Percentiles rank a stretch among this genome's conserved stretches.
These are phyloP conservation scores for Heterobasidion occidentale DNA, from an alignment of 1,284 basidiomycete genomes.

Conservation along the genomic window DNA sequence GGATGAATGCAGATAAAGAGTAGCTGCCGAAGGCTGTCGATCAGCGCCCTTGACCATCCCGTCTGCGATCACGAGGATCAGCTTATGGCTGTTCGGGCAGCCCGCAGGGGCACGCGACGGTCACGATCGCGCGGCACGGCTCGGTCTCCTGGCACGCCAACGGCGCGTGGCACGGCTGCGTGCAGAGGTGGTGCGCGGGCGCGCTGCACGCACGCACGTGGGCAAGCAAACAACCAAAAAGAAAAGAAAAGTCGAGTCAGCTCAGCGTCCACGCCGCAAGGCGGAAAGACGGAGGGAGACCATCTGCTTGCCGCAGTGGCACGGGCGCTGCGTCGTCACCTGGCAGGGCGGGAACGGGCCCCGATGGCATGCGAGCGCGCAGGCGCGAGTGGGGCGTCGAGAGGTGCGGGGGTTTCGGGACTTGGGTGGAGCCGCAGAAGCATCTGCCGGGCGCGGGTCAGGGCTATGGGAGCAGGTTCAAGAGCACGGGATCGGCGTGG, in stretches of 20 bases:
- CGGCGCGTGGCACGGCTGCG: constrained; percentile 77
- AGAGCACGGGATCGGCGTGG: too few species aligned
- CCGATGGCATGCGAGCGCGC: constrained; percentile 63
- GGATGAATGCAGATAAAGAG: too few species aligned
- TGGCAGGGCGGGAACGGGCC: constrained; percentile 75
- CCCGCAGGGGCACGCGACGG: constrained; percentile 74
- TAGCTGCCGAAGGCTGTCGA: too few species aligned
- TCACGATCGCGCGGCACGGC: constrained; percentile 62
- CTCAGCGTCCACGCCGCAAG: not conserved
- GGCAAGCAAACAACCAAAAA: not conserved
- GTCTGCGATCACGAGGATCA: too few species aligned
- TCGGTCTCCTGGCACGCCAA: constrained; percentile 72
- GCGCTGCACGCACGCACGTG: constrained; percentile 26
- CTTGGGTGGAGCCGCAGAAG: constrained; percentile 70
- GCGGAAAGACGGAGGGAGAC: constrained; percentile 41
- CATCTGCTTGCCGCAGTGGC: constrained; percentile 58
- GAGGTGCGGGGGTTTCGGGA: constrained; percentile 61
- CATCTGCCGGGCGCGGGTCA: constrained; percentile 40
- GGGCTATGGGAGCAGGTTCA: not conserved
- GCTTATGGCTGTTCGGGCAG: constrained; percentile 53
- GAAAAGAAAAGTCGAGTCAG: too few species aligned
- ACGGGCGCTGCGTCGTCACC: constrained; percentile 44
- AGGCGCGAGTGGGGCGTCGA: constrained; percentile 84
- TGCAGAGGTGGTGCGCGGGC: constrained; percentile 64
- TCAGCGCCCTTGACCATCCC: too few species aligned